Percentiles rank a stretch among this genome's conserved stretches.
Conservation (phyloP, 2,329 filamentous ascomycete species). For the Colletotrichum cuscutae region DNA sequence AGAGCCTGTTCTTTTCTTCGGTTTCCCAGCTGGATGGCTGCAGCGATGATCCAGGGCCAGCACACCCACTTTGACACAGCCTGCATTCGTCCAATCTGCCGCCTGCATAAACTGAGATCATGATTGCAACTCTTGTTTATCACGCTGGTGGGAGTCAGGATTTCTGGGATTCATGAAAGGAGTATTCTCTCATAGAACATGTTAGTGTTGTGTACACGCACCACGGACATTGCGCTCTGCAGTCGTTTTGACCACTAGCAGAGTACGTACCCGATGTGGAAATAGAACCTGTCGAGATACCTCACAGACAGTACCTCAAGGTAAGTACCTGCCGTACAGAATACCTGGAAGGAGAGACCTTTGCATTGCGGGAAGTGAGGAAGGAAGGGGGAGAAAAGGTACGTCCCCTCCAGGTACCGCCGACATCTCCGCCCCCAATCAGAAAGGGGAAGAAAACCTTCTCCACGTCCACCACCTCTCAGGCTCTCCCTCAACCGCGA, state of each 20-base stretch:
- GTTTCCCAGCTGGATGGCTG: not conserved
- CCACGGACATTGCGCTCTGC: slow-evolving; percentile 2
- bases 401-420: slow-evolving; percentile 15
- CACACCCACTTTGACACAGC: not conserved
- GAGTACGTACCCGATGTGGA: not conserved
- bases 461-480: not conserved
- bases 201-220: not conserved
- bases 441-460: not conserved
- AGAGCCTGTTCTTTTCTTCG: slow-evolving; percentile 8
- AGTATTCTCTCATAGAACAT: not conserved
- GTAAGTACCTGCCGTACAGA: too few relatives aligned
- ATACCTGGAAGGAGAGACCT: too few relatives aligned
- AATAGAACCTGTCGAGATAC: not conserved
- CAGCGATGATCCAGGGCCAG: not conserved
- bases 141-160: not conserved
- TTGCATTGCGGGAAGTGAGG: not conserved
- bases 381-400: not conserved
- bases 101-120: not conserved
- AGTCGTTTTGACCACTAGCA: not conserved
- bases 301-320: too few relatives aligned
- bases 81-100: slow-evolving; percentile 15
- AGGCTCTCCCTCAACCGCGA: not conserved
- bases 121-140: not conserved
- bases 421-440: slow-evolving; percentile 25
- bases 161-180: not conserved